Evolutionary conservation across 129 eudicot species (phyloP).

Genomic region (Cynara cardunculus): DNA sequence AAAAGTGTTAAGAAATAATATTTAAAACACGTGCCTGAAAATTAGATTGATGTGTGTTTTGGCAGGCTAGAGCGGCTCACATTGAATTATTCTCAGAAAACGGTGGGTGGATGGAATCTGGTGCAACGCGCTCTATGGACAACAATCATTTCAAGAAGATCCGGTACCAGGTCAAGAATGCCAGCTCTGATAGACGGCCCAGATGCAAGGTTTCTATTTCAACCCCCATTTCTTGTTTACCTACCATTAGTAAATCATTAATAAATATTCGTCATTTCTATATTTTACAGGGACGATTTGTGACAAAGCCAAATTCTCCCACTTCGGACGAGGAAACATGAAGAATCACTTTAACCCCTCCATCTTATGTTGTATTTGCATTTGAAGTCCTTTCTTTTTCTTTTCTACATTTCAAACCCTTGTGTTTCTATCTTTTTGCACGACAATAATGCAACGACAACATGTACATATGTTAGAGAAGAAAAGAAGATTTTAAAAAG

Average conservation of each 20-base stretch:
- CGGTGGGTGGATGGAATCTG: conserved; percentile 63
- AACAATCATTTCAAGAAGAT: conserved; percentile 65
- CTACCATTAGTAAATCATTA: not conserved
- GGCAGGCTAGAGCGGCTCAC: conserved; percentile 74
- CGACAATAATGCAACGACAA: conserved; percentile 10
- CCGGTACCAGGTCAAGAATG: conserved; percentile 54
- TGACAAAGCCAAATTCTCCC: conserved; percentile 13
- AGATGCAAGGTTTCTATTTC: conserved; percentile 68
- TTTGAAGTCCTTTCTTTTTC: not conserved
- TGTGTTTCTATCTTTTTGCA: not conserved
- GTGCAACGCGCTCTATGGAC: conserved; percentile 55
- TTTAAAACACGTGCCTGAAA: not conserved
- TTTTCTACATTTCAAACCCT: conserved; percentile 15
- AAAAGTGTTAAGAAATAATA: not conserved
- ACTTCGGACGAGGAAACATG: conserved; percentile 4
- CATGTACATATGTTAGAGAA: conserved; percentile 19
- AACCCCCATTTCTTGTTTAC: not conserved
- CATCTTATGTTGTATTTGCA: not conserved
- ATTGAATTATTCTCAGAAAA: conserved; percentile 72
- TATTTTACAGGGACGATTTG: conserved; percentile 31
- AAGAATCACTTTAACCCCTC: not conserved
- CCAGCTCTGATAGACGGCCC: conserved; percentile 77
- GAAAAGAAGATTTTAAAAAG: not conserved
- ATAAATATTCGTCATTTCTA: not conserved
- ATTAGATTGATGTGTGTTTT: not conserved